A percentile compares a stretch with the other conserved stretches of the same genome.
Conservation (phyloP, 345 rosid genomes). For the Eutrema heterophyllum region DNA sequence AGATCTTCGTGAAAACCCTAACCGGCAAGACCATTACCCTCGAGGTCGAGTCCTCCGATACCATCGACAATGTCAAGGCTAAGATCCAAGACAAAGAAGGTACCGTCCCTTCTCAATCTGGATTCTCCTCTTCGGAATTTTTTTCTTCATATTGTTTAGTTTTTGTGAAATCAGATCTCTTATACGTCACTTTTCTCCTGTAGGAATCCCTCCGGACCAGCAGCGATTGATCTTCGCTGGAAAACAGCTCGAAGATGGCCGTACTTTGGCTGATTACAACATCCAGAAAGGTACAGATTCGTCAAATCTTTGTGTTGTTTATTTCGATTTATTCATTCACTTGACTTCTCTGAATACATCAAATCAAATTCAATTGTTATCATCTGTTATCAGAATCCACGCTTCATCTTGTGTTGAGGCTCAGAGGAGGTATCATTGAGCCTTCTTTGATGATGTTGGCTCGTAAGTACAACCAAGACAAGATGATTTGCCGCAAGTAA, state of each 20-base stretch:
- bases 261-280: slow-evolving; percentile 87
- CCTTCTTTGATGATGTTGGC: slow-evolving; percentile 94
- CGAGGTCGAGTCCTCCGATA: slow-evolving; percentile 87
- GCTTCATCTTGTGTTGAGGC: slow-evolving; percentile 79
- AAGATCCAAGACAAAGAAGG: slow-evolving; percentile 97
- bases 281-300: slow-evolving; percentile 61
- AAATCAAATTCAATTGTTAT: neutral
- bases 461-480: slow-evolving; percentile 84
- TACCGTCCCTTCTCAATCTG: neutral
- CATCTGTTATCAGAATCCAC: slow-evolving; percentile 49
- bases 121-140: neutral
- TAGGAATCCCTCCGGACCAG: slow-evolving; percentile 92
- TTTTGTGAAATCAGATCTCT: neutral
- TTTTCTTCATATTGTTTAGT: no score
- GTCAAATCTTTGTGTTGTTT: neutral
- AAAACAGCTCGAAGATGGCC: slow-evolving; percentile 91
- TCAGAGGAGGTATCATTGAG: slow-evolving; percentile 89
- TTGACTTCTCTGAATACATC: neutral
- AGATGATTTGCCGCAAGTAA: slow-evolving; percentile 92
- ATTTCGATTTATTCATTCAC: neutral
- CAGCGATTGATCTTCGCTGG: slow-evolving; percentile 89
- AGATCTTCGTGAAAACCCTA: slow-evolving; percentile 90
- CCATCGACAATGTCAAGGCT: slow-evolving; percentile 86
- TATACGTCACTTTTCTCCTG: neutral
- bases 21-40: slow-evolving; percentile 97